Evolutionary conservation across 495 filamentous ascomycete genomes (phyloP).

Genomic region (Penicillium cataractarum): DNA sequence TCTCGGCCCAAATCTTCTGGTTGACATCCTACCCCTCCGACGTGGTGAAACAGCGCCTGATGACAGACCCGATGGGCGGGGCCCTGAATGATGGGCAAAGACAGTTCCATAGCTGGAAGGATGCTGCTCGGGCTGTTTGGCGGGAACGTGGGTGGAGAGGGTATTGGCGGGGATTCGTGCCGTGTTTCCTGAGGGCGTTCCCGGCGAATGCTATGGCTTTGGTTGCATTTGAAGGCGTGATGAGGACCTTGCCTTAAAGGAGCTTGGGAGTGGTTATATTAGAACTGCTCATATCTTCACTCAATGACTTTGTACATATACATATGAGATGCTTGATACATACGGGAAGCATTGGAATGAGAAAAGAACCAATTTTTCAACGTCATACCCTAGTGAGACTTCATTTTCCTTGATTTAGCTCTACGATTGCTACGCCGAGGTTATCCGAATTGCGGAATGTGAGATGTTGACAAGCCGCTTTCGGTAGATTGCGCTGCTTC

Average conservation of each 20-base stretch:
- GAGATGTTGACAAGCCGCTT: slow-evolving; percentile 22
- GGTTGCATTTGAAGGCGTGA: slow-evolving; percentile 89
- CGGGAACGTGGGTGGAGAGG: slow-evolving; percentile 72
- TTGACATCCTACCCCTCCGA: slow-evolving; percentile 87
- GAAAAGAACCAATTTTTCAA: too few species aligned
- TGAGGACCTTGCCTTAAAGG: slow-evolving; percentile 69
- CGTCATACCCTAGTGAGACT: too few species aligned
- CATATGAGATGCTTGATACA: background rate
- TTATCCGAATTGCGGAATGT: slow-evolving; percentile 23
- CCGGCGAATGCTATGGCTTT: slow-evolving; percentile 95
- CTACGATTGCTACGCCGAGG: background rate
- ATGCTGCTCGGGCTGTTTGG: slow-evolving; percentile 78
- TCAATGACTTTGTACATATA: slow-evolving; percentile 14
- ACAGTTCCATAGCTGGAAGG: slow-evolving; percentile 74
- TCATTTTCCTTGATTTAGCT: too few species aligned
- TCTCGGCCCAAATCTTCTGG: slow-evolving; percentile 94
- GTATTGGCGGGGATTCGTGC: slow-evolving; percentile 92
- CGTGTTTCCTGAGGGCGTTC: slow-evolving; percentile 92
- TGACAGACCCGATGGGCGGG: slow-evolving; percentile 87
- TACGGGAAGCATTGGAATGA: background rate
- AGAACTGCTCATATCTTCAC: background rate
- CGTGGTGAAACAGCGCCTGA: slow-evolving; percentile 96
- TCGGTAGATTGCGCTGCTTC: slow-evolving; percentile 18
- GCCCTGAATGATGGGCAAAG: slow-evolving; percentile 67
- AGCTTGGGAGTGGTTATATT: slow-evolving; percentile 1